phyloP scores from a whole-genome alignment of 805 yeast species.

The Nakazawaea holstii region DNA sequence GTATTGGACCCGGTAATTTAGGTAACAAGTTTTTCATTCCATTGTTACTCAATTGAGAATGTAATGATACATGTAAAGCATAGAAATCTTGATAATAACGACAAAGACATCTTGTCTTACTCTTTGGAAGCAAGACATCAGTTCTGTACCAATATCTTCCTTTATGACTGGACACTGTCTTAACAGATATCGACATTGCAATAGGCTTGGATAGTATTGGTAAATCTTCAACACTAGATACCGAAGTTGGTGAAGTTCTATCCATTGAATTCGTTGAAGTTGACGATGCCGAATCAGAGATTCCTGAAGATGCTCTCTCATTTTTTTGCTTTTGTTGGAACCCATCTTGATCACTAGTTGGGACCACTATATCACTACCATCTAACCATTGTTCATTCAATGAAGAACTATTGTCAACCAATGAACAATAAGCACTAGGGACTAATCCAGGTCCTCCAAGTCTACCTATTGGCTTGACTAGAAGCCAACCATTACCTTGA shows the following conservation, averaged over 20 bases:
- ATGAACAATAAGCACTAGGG: constrained; percentile 36
- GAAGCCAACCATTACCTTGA: constrained; percentile 48
- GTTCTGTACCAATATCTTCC: constrained; percentile 49
- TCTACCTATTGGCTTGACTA: constrained; percentile 49
- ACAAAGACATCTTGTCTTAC: constrained; percentile 33
- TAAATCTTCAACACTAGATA: constrained; percentile 1
- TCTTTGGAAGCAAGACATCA: constrained; percentile 32
- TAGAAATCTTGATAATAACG: constrained; percentile 49
- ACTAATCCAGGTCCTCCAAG: constrained; percentile 42
- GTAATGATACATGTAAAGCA: constrained; percentile 33
- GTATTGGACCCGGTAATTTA: constrained; percentile 42
- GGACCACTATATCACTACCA: neutral
- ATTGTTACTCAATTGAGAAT: constrained; percentile 16
- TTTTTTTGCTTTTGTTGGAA: neutral
- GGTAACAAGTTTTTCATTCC: constrained; percentile 25
- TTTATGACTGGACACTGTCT: constrained; percentile 32
- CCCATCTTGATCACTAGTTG: neutral
- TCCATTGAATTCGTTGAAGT: constrained; percentile 6
- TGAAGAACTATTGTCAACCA: neutral
- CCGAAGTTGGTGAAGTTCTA: constrained; percentile 1
- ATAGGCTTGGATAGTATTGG: constrained; percentile 6
- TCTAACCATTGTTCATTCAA: constrained; percentile 4
- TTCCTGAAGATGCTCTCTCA: constrained; percentile 1
- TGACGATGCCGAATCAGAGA: constrained; percentile 2
- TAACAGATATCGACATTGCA: constrained; percentile 32